Conservation (phyloP, 2,329 filamentous ascomycete genomes). For the Zasmidium angulare region DNA sequence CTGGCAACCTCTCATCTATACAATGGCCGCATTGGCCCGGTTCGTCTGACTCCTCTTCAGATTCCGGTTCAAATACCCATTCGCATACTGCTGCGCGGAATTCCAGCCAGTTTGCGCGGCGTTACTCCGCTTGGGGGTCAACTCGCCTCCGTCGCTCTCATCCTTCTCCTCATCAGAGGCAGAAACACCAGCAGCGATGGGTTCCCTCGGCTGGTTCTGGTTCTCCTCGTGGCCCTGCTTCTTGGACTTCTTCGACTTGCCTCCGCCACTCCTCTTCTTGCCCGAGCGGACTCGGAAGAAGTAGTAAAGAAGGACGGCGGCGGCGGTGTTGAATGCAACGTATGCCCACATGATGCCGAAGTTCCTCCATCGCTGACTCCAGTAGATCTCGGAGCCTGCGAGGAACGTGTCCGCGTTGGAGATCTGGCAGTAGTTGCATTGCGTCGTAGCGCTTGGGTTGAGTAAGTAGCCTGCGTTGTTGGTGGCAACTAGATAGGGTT, state of each 20-base stretch:
- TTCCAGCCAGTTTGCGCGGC: conserved; percentile 2
- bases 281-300: conserved; percentile 53
- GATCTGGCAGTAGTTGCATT: conserved; percentile 54
- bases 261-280: conserved; percentile 21
- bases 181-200: neutral
- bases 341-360: conserved; percentile 70
- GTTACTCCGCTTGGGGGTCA: neutral
- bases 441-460: conserved; percentile 43
- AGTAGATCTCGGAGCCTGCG: conserved; percentile 42
- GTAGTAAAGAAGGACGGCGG: conserved; percentile 63
- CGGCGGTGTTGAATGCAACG: conserved; percentile 62
- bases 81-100: conserved; percentile 5
- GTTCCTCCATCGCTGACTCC: conserved; percentile 62
- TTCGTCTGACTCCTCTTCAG: conserved; percentile 19
- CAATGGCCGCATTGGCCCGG: conserved; percentile 20
- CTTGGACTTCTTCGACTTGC: conserved; percentile 16
- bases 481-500: conserved; percentile 36
- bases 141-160: neutral
- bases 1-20: too few relatives aligned
- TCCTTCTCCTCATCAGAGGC: neutral
- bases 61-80: conserved; percentile 19
- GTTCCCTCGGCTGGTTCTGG: conserved; percentile 5
- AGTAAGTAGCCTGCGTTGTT: conserved; percentile 42
- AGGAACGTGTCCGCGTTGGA: conserved; percentile 51
- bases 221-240: conserved; percentile 10